Conservation (phyloP, 2,329 filamentous ascomycete species). For the Ramularia collo-cygni region DNA sequence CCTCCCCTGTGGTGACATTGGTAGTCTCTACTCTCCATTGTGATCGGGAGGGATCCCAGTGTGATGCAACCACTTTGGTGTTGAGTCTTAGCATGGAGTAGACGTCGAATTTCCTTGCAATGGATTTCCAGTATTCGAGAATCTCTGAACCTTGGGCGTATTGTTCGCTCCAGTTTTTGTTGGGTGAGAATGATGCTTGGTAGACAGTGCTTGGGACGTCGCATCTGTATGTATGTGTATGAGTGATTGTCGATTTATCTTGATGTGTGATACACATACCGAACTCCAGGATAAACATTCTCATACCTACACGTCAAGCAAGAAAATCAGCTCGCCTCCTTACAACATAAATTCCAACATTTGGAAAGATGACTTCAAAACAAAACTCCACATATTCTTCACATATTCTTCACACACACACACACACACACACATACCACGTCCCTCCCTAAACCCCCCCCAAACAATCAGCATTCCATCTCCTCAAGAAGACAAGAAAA, state of each 20-base stretch:
- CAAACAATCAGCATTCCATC: neutral
- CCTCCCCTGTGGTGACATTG: slow-evolving; percentile 23
- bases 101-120: slow-evolving; percentile 59
- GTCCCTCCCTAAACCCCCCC: slow-evolving; percentile 36
- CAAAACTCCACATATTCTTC: too few relatives aligned
- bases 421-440: too few relatives aligned
- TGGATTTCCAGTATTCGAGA: slow-evolving; percentile 55
- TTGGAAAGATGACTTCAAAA: too few relatives aligned
- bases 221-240: slow-evolving; percentile 43
- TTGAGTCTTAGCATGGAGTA: slow-evolving; percentile 52
- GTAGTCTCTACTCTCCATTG: slow-evolving; percentile 55
- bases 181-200: slow-evolving; percentile 60
- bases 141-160: slow-evolving; percentile 64
- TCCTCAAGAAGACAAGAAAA: slow-evolving; percentile 6
- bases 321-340: too few relatives aligned
- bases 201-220: slow-evolving; percentile 66
- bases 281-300: slow-evolving; percentile 15
- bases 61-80: slow-evolving; percentile 48
- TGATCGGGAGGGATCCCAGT: slow-evolving; percentile 48
- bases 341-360: too few relatives aligned
- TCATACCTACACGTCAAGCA: too few relatives aligned
- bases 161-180: slow-evolving; percentile 61
- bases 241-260: neutral
- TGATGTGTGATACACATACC: neutral
- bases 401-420: too few relatives aligned